Conservation (phyloP, 805 yeast genomes). For the Jamesozyma piceae region DNA sequence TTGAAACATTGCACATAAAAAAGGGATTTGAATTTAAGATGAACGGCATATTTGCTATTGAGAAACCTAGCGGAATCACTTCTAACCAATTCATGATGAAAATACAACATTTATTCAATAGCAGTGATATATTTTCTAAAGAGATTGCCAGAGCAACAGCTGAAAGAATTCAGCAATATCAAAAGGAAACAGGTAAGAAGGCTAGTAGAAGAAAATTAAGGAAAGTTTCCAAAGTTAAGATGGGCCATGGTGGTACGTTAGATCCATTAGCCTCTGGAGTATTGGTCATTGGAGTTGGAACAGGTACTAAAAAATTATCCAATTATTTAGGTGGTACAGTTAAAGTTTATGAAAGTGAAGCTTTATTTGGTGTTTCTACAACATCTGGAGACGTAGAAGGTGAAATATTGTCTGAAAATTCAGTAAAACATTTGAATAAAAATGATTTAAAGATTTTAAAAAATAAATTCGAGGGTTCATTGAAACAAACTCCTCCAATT, state of each 20-base stretch:
- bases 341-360: constrained; percentile 76
- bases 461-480: constrained; percentile 64
- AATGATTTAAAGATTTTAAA: constrained; percentile 43
- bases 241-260: constrained; percentile 97
- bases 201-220: constrained; percentile 44
- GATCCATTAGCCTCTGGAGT: constrained; percentile 97
- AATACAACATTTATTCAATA: constrained; percentile 53
- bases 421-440: constrained; percentile 46
- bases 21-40: constrained; percentile 32
- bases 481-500: constrained; percentile 89
- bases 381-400: constrained; percentile 95
- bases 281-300: constrained; percentile 81
- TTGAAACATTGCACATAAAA: too few species aligned
- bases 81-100: constrained; percentile 66
- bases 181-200: constrained; percentile 34
- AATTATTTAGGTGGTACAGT: constrained; percentile 63
- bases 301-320: constrained; percentile 76
- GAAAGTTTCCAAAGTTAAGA: constrained; percentile 54
- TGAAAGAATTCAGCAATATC: constrained; percentile 35
- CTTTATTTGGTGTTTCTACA: constrained; percentile 80
- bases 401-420: constrained; percentile 52
- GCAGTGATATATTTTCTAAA: constrained; percentile 46
- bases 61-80: constrained; percentile 78
- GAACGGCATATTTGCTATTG: constrained; percentile 91
- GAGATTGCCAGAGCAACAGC: constrained; percentile 44